A percentile compares a stretch with the other conserved stretches of the same genome.
These are phyloP conservation scores for Metschnikowia matae DNA, from an alignment of 805 yeast genomes.

Conservation along the genomic window DNA sequence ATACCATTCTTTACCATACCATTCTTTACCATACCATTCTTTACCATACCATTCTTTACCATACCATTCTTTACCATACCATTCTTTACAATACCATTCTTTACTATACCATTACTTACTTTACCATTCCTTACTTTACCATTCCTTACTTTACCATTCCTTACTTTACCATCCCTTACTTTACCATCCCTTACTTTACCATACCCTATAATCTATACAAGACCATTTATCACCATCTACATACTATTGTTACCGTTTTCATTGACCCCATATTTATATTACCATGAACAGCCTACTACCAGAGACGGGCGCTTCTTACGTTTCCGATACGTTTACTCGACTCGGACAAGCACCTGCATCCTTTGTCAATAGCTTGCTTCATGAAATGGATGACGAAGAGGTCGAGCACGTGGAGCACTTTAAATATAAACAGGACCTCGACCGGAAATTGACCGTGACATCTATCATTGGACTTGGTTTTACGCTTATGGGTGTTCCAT, in stretches of 20 bases:
- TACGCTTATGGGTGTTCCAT: constrained; percentile 77
- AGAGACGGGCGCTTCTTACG: constrained; percentile 10
- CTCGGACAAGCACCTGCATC: constrained; percentile 18
- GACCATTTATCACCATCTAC: neutral
- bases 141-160: too few species aligned
- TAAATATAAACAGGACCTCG: constrained; percentile 68
- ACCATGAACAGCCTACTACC: constrained; percentile 4
- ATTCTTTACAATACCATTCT: neutral
- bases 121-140: too few species aligned
- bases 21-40: too few species aligned
- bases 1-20: too few species aligned
- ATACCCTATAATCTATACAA: neutral
- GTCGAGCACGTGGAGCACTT: constrained; percentile 64
- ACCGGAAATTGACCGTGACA: constrained; percentile 61
- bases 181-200: too few species aligned
- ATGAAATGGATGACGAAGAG: constrained; percentile 39
- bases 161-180: too few species aligned
- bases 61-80: too few species aligned
- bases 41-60: too few species aligned
- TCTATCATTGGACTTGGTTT: constrained; percentile 77
- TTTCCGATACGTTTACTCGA: constrained; percentile 10
- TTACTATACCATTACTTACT: too few species aligned
- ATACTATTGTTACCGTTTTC: neutral
- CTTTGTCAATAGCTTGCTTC: constrained; percentile 12
- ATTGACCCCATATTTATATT: too few species aligned